Conservation (phyloP, 352 stramenopile species). For the Pythium graminicola region DNA sequence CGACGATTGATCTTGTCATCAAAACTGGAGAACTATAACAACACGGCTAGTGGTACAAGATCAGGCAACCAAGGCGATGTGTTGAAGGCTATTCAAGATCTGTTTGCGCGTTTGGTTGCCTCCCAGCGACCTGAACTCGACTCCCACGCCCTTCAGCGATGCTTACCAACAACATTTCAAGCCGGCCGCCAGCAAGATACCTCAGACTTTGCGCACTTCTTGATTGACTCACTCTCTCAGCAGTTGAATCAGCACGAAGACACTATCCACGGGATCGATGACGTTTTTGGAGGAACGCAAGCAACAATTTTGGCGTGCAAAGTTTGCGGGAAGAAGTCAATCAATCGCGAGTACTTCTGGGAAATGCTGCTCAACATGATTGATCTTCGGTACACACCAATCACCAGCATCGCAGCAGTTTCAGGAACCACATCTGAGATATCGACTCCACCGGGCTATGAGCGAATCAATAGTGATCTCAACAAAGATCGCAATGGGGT, state of each 20-base stretch:
- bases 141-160: conserved; percentile 64
- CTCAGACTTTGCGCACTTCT: conserved; percentile 81
- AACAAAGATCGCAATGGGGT: conserved; percentile 78
- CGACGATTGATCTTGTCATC: conserved; percentile 63
- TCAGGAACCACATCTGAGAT: conserved; percentile 70
- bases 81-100: conserved; percentile 52
- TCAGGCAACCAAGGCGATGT: conserved; percentile 31
- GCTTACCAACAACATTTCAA: conserved; percentile 66
- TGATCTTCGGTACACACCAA: conserved; percentile 81
- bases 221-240: conserved; percentile 75
- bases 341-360: conserved; percentile 87
- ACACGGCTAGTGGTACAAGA: conserved; percentile 21
- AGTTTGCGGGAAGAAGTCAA: conserved; percentile 66
- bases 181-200: conserved; percentile 80
- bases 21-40: conserved; percentile 35
- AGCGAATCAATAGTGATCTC: conserved; percentile 76
- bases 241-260: conserved; percentile 57
- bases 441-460: conserved; percentile 50
- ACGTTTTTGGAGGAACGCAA: conserved; percentile 76
- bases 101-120: conserved; percentile 66
- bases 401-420: conserved; percentile 71
- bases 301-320: conserved; percentile 82
- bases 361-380: conserved; percentile 88
- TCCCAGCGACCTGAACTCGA: conserved; percentile 64
- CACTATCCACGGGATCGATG: conserved; percentile 48